Base-by-base conservation (phyloP, 2,329 filamentous ascomycete species). In the Oidium heveae region DNA sequence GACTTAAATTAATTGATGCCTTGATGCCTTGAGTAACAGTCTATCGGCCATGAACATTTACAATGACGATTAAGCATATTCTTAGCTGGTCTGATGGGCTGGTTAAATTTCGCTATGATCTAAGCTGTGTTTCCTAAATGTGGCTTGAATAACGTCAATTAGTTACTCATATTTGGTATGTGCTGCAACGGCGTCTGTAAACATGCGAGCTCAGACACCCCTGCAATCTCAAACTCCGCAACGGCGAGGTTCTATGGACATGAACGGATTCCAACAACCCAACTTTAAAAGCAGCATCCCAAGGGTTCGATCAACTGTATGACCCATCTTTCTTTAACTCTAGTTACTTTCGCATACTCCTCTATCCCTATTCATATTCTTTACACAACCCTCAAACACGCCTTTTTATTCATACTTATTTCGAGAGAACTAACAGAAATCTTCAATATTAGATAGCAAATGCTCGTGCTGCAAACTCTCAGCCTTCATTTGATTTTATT, bases 401-500 rank as follows among this genome's bases (percentile, higher is more conserved):
- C 12, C 20, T 43, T 5, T 9, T 46, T 16, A 34, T n/a, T n/a
- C 7, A 15, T 32, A 7, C n/a, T 18, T 10, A 24, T 16, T 12
- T 24, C n/a, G 4, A 32, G 28, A 22, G 22, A 28, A 37, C 16
- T 22, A 18, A 53, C 16, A 15, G 44, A 44, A 39, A 18, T 37
- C 37, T 32, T 54, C 56, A 12, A 57, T 53, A 34, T 18, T 54
- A 66, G 64, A 62, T 73, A 56, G 67, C 71, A 7, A 68, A 71
- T 1, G 72, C 73, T 54, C 71, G 74, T 54, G 67, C 72, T 15
- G 71, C 70, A 1, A 71, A 59, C 32, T 61, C 68, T 36, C 77
- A 76, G 57, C 75, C 76, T 0, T 71, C 72, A 6, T 79, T 77
- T 60, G 76, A 82, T 59, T 70, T 80, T 39, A 64, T 82, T 10